Base-by-base conservation (phyloP, 2,329 filamentous ascomycete genomes). In the Trichocomaceae sp. region DNA sequence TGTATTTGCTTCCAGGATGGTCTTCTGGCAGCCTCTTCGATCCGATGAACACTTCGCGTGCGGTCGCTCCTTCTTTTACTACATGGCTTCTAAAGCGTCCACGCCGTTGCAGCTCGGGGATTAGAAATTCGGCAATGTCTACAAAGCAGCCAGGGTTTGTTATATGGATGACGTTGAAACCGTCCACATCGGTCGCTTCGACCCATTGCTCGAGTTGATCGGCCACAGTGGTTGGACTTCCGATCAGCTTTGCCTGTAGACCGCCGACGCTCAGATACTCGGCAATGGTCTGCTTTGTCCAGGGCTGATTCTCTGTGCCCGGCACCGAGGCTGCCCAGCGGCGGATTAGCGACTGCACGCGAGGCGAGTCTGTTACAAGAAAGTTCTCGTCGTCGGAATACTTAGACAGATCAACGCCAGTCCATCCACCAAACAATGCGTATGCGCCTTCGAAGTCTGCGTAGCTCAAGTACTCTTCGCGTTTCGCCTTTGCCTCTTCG, bases 311-410 rank as follows among this genome's bases (percentile, higher is more conserved):
- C 42, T 71, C 64, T 0, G 67, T 71, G 1, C 72, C 73, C 0
- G 73, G 72, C 0, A 75, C 72, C 0, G 72, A 74, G 15, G 67
- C 67, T 0, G 73, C 72, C 74, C 74, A 76, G 47, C 71, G 66
- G 23, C 68, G 71, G 19, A 76, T 72, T 67, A 76, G 72, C 26
- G 69, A 71, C 7, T 73, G 70, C 9, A 78, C 72, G 1, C 69
- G 71, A 2, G 73, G 72, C 2, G 69, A 68, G 15, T 71, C 70
- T n/a, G 67, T 66, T 55, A 77, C 75, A 1, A 71, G 67, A 55
- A 78, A 75, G 49, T 77, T 73, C 47, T 76, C 71, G n/a, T 77
- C 73, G 37, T 77, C 75, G 0, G 64, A 63, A 49, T 72, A 75
- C 0, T 64, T 65, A 2, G 69, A 71, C 2, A 78, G 63, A 60